Conservation (phyloP, 441 rosid species). For the Bocquillonia castaneifolia region DNA sequence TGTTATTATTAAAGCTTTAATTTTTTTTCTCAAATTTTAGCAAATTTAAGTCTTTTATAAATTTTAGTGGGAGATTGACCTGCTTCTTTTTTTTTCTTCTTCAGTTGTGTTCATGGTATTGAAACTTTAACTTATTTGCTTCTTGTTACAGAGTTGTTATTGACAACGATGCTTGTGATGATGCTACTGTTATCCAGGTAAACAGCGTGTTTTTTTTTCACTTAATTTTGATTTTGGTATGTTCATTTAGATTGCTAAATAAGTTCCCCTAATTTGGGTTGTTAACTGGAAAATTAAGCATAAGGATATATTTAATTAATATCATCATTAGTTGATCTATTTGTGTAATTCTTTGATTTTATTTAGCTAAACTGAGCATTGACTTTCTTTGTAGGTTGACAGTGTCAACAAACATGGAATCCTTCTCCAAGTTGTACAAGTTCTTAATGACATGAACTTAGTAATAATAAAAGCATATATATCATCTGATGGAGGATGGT, state of each 20-base stretch:
- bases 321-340: background rate
- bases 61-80: too few relatives aligned
- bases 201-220: background rate
- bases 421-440: slow-evolving; percentile 84
- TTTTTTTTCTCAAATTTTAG: too few relatives aligned
- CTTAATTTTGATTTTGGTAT: slow-evolving; percentile 5
- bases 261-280: slow-evolving; percentile 3
- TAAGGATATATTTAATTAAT: background rate
- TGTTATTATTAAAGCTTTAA: background rate
- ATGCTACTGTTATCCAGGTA: slow-evolving; percentile 82
- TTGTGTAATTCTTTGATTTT: slow-evolving; percentile 1
- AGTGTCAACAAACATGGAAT: slow-evolving; percentile 80
- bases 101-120: slow-evolving; percentile 1
- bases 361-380: background rate
- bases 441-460: slow-evolving; percentile 78
- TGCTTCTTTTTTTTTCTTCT: background rate
- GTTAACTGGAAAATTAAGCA: background rate
- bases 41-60: too few relatives aligned
- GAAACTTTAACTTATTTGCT: slow-evolving; percentile 16
- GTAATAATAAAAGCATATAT: slow-evolving; percentile 78
- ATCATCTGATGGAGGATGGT: slow-evolving; percentile 91
- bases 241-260: background rate
- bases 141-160: slow-evolving; percentile 67
- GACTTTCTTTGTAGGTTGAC: slow-evolving; percentile 50
- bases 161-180: slow-evolving; percentile 57